phyloP scores from a whole-genome alignment of 495 filamentous ascomycete genomes.

The Aspergillus conjunctus region DNA sequence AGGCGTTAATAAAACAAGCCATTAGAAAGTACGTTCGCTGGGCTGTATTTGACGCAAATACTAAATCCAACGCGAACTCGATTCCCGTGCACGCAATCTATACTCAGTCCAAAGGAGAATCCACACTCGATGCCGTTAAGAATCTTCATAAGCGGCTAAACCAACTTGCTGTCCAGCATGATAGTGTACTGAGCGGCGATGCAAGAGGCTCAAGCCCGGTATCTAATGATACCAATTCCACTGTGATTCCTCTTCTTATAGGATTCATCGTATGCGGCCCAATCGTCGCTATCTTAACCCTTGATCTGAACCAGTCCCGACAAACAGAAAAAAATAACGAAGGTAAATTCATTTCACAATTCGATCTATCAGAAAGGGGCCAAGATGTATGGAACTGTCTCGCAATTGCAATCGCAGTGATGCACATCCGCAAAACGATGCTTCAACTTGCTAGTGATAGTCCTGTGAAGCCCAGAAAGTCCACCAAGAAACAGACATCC shows the following conservation, averaged over 20 bases:
- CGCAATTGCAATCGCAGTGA: slow-evolving; percentile 43
- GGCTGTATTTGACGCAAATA: slow-evolving; percentile 42
- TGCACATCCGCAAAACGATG: slow-evolving; percentile 42
- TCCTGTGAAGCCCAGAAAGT: slow-evolving; percentile 15
- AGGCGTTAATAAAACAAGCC: slow-evolving; percentile 34
- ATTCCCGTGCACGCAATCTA: slow-evolving; percentile 41
- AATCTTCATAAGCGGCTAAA: slow-evolving; percentile 36
- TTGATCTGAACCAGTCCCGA: slow-evolving; percentile 33
- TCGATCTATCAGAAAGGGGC: slow-evolving; percentile 41
- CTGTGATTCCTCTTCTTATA: slow-evolving; percentile 33
- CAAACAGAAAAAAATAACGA: slow-evolving; percentile 15
- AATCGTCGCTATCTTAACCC: slow-evolving; percentile 46
- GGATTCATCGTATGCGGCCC: slow-evolving; percentile 46
- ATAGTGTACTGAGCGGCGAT: slow-evolving; percentile 4
- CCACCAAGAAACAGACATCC: background rate
- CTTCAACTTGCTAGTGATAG: slow-evolving; percentile 29
- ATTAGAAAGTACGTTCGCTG: slow-evolving; percentile 47
- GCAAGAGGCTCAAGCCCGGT: no score
- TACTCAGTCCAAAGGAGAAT: slow-evolving; percentile 33
- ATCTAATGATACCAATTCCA: background rate
- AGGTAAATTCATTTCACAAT: slow-evolving; percentile 38
- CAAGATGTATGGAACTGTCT: slow-evolving; percentile 55
- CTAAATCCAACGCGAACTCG: slow-evolving; percentile 23
- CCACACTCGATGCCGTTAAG: slow-evolving; percentile 32
- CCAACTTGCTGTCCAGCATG: slow-evolving; percentile 32